Conservation (phyloP, 164 flowering plant species). For the Vitis rupestris region DNA sequence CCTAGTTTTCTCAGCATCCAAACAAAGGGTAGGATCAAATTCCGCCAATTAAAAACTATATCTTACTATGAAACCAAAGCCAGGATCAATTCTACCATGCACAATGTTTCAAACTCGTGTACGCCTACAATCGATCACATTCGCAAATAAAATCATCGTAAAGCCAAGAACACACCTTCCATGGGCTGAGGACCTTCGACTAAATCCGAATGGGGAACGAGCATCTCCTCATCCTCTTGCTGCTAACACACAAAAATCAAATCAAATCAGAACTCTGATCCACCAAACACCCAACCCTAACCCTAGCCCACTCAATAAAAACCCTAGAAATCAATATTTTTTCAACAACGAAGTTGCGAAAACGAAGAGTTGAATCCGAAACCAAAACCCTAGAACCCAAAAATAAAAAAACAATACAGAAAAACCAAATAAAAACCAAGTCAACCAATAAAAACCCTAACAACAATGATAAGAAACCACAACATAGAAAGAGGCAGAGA, state of each 20-base stretch:
- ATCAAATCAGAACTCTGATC: constrained; percentile 30
- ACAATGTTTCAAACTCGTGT: not conserved
- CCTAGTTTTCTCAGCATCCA: not conserved
- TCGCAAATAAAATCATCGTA: not conserved
- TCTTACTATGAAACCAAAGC: not conserved
- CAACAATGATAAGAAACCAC: not conserved
- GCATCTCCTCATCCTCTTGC: constrained; percentile 93
- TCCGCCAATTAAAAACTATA: not conserved
- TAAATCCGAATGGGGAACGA: constrained; percentile 82
- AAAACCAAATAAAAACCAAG: not conserved
- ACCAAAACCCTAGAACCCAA: constrained; percentile 12
- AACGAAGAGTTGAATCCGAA: constrained; percentile 3
- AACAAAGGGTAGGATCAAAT: not conserved
- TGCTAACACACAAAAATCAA: constrained; percentile 30
- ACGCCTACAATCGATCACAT: not conserved
- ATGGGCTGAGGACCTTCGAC: constrained; percentile 78
- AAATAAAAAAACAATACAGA: not conserved
- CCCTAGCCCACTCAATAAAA: constrained; percentile 23
- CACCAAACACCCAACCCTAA: constrained; percentile 5
- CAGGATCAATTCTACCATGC: constrained; percentile 6
- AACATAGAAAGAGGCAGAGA: not conserved
- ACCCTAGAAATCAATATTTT: constrained; percentile 26
- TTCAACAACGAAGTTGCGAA: constrained; percentile 1
- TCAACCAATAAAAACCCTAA: not conserved
- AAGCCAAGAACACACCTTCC: constrained; percentile 43